phyloP scores from a whole-genome alignment of 352 stramenopile species.

The Hyaloperonospora brassicae region DNA sequence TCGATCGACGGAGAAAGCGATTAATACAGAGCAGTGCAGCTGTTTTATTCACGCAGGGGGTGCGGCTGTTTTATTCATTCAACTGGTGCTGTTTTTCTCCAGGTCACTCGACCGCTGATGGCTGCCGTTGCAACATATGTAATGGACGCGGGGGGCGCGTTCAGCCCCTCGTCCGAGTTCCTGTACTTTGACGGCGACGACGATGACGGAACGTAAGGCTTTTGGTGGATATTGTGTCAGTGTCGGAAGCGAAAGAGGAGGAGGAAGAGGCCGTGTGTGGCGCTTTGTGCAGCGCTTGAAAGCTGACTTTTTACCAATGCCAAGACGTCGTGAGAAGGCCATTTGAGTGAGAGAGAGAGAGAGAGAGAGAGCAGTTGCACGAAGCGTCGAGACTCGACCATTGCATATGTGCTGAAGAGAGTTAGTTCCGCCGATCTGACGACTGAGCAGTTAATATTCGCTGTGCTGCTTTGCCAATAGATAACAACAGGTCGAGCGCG shows the following conservation, averaged over 20 bases:
- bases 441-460: slow-evolving; percentile 76
- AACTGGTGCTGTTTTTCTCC: neutral
- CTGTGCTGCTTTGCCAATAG: slow-evolving; percentile 40
- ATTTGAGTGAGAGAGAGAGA: too few species aligned
- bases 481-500: slow-evolving; percentile 45
- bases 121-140: slow-evolving; percentile 33
- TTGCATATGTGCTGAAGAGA: slow-evolving; percentile 1
- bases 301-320: slow-evolving; percentile 7
- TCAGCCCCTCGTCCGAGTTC: slow-evolving; percentile 53
- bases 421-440: slow-evolving; percentile 44
- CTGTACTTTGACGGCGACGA: slow-evolving; percentile 76
- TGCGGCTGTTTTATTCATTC: too few species aligned
- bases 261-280: slow-evolving; percentile 5
- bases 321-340: neutral
- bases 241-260: too few species aligned
- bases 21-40: too few species aligned
- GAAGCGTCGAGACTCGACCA: slow-evolving; percentile 8
- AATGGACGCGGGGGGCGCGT: slow-evolving; percentile 46
- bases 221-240: slow-evolving; percentile 2
- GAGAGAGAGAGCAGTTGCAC: slow-evolving; percentile 6
- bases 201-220: slow-evolving; percentile 71
- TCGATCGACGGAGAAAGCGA: too few species aligned
- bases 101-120: slow-evolving; percentile 47
- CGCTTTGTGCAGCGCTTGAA: slow-evolving; percentile 1
- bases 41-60: too few species aligned